These are phyloP conservation scores for Solanum pennellii DNA, from an alignment of 257 asterid genomes.

Conservation along the genomic window DNA sequence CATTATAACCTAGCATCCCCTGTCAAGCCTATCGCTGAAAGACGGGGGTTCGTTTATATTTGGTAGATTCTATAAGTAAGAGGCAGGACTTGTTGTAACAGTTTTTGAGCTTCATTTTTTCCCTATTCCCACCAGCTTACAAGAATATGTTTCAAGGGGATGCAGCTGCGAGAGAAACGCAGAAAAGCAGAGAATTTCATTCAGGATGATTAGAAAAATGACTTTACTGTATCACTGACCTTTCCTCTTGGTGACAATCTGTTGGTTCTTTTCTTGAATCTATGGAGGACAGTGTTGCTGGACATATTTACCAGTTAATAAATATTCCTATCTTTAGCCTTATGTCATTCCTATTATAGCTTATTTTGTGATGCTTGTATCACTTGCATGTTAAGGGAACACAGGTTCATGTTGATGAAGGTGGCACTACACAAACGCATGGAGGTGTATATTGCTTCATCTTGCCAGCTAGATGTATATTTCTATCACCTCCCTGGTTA, in stretches of 20 bases:
- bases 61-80: too few relatives aligned
- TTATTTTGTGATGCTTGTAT: neutral
- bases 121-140: too few relatives aligned
- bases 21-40: too few relatives aligned
- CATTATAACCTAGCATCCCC: too few relatives aligned
- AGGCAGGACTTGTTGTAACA: too few relatives aligned
- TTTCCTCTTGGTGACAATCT: neutral
- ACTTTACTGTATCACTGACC: neutral
- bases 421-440: constrained; percentile 5
- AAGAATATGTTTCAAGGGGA: too few relatives aligned
- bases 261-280: constrained; percentile 2
- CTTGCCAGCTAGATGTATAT: constrained; percentile 26
- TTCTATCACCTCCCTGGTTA: neutral
- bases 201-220: too few relatives aligned
- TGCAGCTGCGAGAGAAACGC: too few relatives aligned
- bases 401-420: constrained; percentile 6
- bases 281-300: constrained; percentile 20
- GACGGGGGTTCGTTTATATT: too few relatives aligned
- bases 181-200: too few relatives aligned
- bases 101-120: too few relatives aligned
- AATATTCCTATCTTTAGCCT: neutral
- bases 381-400: constrained; percentile 12
- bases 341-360: neutral
- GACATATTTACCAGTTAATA: neutral
- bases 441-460: constrained; percentile 27